Base-by-base conservation (phyloP, 176 grass and related monocot species). In the Hordeum marinum region DNA sequence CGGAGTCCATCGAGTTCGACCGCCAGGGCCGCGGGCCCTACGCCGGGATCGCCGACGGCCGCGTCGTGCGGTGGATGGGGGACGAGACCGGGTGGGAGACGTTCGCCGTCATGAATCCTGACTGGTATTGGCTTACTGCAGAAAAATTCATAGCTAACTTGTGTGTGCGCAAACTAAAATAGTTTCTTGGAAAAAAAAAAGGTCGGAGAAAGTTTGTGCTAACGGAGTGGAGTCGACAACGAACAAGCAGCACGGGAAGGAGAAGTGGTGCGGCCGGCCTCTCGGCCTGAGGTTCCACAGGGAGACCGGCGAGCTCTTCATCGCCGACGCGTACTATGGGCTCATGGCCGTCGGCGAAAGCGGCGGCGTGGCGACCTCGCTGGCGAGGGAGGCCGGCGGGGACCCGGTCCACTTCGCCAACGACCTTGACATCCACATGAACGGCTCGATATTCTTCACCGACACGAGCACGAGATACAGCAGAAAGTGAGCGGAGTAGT, bases 1-100 rank as follows among this genome's bases (percentile, higher is more conserved):
- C 95, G 11, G 95, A 97, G 86, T 97, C 95, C 13, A 90, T 97
- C 39, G 95, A 97, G 85, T 97, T 97, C 78, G 95, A 97, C 65
- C 18, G 3, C 9, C 39, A 89, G 2, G 95, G 92, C 29, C 90
- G 82, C 46, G 92, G 95, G 11, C 95, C 95, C 4, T 94, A 97
- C 35, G 85, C 95, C 8, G 95, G 95, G 17, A 70, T 97, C 61
- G 95, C 95, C 46, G 95, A 97, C 85, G 95, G 95, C 78, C 90
- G 95, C 55, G 85, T 97, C 79, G 88, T 97, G 64, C 92, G 92
- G 68, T 97, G 95, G 95, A 93, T 91, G 95, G 95, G 95, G 35
- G 82, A 86, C 26, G 15, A 26, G 34, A 1, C 76, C 68, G 76
- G 95, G 26, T 97, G 92, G 95, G 89, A 97, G 81, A 94, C 95